phyloP scores from a whole-genome alignment of 140 eudicot species.

The Senecio squalidus region DNA sequence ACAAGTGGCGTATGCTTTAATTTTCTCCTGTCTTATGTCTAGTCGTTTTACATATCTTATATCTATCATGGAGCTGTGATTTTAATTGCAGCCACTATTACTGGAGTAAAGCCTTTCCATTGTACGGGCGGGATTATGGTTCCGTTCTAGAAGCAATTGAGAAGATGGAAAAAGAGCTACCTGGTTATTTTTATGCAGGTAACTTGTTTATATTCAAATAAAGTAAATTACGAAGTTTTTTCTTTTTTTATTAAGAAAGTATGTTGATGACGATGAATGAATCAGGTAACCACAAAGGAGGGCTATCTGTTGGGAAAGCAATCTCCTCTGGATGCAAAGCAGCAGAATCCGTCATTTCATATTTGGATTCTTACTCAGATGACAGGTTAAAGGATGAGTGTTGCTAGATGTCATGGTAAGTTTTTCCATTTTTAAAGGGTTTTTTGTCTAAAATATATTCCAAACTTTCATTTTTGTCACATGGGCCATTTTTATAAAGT shows the following conservation, averaged over 20 bases:
- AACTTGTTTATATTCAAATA: neutral
- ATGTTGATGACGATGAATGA: neutral
- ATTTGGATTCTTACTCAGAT: conserved; percentile 55
- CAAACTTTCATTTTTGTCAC: too few species aligned
- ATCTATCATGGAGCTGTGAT: conserved; percentile 20
- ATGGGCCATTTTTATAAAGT: too few species aligned
- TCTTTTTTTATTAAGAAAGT: neutral
- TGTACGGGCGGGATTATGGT: conserved; percentile 68
- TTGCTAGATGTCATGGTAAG: conserved; percentile 5
- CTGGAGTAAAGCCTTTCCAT: conserved; percentile 96
- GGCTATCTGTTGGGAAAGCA: conserved; percentile 92
- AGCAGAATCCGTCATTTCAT: conserved; percentile 87
- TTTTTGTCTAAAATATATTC: too few species aligned
- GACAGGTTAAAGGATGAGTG: conserved; percentile 17
- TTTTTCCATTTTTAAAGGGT: too few species aligned
- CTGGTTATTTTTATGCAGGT: conserved; percentile 96
- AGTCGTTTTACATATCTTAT: too few species aligned
- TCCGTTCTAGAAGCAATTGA: conserved; percentile 72
- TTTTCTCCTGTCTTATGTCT: neutral
- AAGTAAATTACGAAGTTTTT: neutral
- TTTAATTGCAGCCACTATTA: conserved; percentile 65
- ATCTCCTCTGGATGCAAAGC: conserved; percentile 86
- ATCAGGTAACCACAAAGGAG: conserved; percentile 92
- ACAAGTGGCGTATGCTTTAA: neutral
- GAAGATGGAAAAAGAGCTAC: conserved; percentile 82